phyloP scores from a whole-genome alignment of 2,329 filamentous ascomycete species.

The Colletotrichum sublineola region DNA sequence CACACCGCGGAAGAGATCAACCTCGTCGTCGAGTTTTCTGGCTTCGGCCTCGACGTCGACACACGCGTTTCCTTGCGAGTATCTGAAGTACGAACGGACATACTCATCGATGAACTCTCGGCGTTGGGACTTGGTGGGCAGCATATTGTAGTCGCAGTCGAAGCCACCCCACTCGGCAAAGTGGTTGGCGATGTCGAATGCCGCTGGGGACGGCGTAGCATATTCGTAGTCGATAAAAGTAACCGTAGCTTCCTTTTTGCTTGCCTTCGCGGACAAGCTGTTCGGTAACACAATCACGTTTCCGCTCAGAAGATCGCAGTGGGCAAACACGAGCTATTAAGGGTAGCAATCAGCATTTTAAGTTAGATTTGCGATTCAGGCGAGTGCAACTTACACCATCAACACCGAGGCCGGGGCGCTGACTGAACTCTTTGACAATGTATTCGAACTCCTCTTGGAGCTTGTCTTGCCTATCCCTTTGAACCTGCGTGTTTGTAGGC shows the following conservation, averaged over 20 bases:
- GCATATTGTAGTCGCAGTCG: slow-evolving; percentile 88
- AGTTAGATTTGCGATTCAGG: too few relatives aligned
- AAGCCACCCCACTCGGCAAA: slow-evolving; percentile 99
- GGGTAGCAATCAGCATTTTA: slow-evolving; percentile 23
- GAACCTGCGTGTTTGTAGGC: slow-evolving; percentile 77
- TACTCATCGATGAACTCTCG: slow-evolving; percentile 88
- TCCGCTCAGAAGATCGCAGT: slow-evolving; percentile 95
- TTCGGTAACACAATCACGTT: slow-evolving; percentile 89
- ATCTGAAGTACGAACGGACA: slow-evolving; percentile 78
- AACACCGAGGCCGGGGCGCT: slow-evolving; percentile 80
- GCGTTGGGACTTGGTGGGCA: slow-evolving; percentile 84
- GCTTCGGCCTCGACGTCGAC: slow-evolving; percentile 73
- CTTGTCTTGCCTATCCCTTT: slow-evolving; percentile 74
- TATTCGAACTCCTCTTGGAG: slow-evolving; percentile 82
- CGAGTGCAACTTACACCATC: slow-evolving; percentile 72
- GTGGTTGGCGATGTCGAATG: slow-evolving; percentile 97
- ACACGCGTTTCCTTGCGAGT: slow-evolving; percentile 55
- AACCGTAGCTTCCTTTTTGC: slow-evolving; percentile 65
- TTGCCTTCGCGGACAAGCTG: slow-evolving; percentile 48
- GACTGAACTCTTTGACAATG: slow-evolving; percentile 78
- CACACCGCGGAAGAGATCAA: slow-evolving; percentile 88
- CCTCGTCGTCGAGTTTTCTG: slow-evolving; percentile 79
- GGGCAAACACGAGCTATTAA: slow-evolving; percentile 84
- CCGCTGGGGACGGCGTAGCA: slow-evolving; percentile 90
- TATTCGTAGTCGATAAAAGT: slow-evolving; percentile 99